Evolutionary conservation across 441 rosid species (phyloP), one percentile per base, ranked within the genome.

Genomic region (Euphorbia schlechtendalii): DNA sequence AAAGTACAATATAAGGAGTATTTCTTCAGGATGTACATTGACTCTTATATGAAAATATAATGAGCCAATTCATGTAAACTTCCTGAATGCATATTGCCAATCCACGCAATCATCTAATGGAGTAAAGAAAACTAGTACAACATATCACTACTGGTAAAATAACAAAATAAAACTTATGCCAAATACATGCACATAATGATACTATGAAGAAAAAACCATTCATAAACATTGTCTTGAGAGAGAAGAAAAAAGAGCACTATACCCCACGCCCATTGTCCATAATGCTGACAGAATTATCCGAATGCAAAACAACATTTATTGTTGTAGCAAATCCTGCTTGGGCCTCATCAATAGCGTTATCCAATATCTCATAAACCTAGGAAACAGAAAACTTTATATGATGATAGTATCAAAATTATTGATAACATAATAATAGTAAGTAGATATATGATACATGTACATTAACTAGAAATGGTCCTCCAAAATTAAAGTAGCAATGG

Each of bases 261-360:
- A 90, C 99, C 88, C 99, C 99, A 40, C 97, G 93, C 13, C 99
- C 99, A 74, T 94, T 74, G 77, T 94, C 99, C 60, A 83, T 76
- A 68, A 90, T 78, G 82, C 96, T 83, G 57, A 89, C 97, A 48
- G 96, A 89, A 81, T 78, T 83, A 77, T 94, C 96, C 22, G 81
- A 73, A 75, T 79, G 84, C 62, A 94, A 69, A 74, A 86, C 64
- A 65, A 87, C 89, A 13, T 84, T 86, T 56, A 94, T 61, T 63
- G 81, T 83, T 61, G 94, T 77, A 65, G 99, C 99, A 79, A 76
- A 83, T 59, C 99, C 99, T 14, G 96, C 96, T 79, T 91, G 99
- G 45, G 96, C 98, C 83, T 94, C 99, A 65, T 94, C 99, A 49
- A 94, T 83, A 25, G 94, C 96, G 69, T 94, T 94, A 79, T 94